Conservation (phyloP, 805 yeast species). For the Teunomyces atbi region DNA sequence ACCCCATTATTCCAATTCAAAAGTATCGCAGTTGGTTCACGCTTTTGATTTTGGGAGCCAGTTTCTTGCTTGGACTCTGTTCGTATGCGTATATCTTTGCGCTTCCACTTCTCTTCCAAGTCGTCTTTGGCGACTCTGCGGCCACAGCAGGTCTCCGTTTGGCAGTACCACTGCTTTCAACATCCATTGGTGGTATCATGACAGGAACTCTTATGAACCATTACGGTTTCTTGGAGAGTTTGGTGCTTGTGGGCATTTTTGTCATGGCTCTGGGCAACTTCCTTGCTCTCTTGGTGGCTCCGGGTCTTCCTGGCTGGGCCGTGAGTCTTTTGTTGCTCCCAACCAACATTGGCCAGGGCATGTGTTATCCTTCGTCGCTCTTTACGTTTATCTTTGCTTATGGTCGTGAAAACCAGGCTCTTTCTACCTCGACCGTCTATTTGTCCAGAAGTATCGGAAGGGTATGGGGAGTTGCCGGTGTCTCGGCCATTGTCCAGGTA, state of each 20-base stretch:
- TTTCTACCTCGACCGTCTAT: slow-evolving; percentile 39
- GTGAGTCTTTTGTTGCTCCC: slow-evolving; percentile 27
- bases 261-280: slow-evolving; percentile 36
- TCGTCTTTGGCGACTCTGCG: slow-evolving; percentile 35
- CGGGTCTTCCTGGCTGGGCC: slow-evolving; percentile 21
- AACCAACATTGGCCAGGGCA: slow-evolving; percentile 39
- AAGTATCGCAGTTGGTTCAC: slow-evolving; percentile 22
- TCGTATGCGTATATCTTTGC: slow-evolving; percentile 41
- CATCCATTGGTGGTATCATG: slow-evolving; percentile 42
- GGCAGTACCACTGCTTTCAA: slow-evolving; percentile 39
- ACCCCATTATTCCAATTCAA: slow-evolving; percentile 33
- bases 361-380: slow-evolving; percentile 35
- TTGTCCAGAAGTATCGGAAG: slow-evolving; percentile 40
- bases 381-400: slow-evolving; percentile 36
- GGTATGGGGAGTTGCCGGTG: slow-evolving; percentile 36
- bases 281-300: slow-evolving; percentile 16
- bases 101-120: slow-evolving; percentile 42
- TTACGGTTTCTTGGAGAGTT: slow-evolving; percentile 18
- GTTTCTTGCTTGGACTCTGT: slow-evolving; percentile 37
- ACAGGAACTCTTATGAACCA: slow-evolving; percentile 40
- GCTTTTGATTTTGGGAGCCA: slow-evolving; percentile 23
- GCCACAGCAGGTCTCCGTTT: slow-evolving; percentile 23
- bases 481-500: slow-evolving; percentile 19
- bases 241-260: slow-evolving; percentile 31
- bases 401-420: slow-evolving; percentile 31